Base-by-base conservation (phyloP, 2,329 filamentous ascomycete species). In the Pezicula radicicola region DNA sequence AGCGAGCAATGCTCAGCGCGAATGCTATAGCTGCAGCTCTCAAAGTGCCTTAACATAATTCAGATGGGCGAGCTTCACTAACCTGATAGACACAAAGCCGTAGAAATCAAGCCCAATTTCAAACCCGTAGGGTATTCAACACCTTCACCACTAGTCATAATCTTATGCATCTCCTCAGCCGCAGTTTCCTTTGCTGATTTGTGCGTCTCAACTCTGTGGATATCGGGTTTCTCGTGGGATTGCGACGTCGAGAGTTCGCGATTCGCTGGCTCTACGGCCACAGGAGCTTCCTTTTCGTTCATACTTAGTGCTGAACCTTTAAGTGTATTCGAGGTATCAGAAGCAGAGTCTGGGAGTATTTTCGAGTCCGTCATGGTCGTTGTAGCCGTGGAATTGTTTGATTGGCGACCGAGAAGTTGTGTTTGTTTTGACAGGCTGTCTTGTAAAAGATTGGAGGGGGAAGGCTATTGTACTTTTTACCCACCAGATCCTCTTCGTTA, bases 81-180 rank as follows among this genome's bases (percentile, higher is more conserved):
- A 33, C 30, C 30, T 13, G 56, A 58, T 2, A 66, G 47, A 48
- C 61, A 65, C 3, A 66, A 55, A 1, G 64, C 63, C 7, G 63
- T 41, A 5, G 58, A 56, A 18, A 65, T 65, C 6, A 65, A 49
- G 19, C 41, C 52, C 37, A 66, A 45, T 25, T 60, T 64, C 6
- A 60, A 28, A 15, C 64, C 64, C 27, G 61, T 63, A 7, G 64
- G 64, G 54, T 66, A 66, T 47, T 63, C 63, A 1, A 58, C 46
- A 5, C 59, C 60, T 15, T 64, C 61, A n/a, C 57, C 60, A 50
- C 58, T 63, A 2, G 62, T 65, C 49, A 59, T 62, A 42, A 66
- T 55, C 21, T 50, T 60, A 1, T 52, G 51, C 43, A 66, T 46
- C 10, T 62, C 61, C 2, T 43, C 51, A 13, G 51, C 47, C 9